Conservation (phyloP, 2,329 filamentous ascomycete genomes). For the Penicillium verrucosum region DNA sequence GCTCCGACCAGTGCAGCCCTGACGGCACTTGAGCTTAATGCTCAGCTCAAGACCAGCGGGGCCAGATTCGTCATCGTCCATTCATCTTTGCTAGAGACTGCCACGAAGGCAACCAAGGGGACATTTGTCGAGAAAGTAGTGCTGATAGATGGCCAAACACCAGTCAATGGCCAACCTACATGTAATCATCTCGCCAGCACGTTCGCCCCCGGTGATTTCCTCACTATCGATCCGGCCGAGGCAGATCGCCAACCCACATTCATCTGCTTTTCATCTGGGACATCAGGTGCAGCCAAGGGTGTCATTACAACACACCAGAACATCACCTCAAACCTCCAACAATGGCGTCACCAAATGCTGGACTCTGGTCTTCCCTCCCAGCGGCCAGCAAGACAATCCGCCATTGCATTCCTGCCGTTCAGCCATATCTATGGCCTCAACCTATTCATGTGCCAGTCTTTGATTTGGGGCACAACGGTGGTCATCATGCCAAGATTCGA, state of each 20-base stretch:
- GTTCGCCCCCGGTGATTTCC: conserved; percentile 9
- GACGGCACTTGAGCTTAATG: conserved; percentile 17
- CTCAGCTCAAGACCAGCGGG: conserved; percentile 20
- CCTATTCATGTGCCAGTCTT: conserved; percentile 17
- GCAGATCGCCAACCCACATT: conserved; percentile 14
- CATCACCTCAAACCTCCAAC: conserved; percentile 19
- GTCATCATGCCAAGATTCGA: conserved; percentile 18
- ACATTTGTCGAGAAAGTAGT: conserved; percentile 17
- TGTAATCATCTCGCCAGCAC: conserved; percentile 19
- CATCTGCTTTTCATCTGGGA: conserved; percentile 24
- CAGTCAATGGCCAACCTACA: conserved; percentile 12
- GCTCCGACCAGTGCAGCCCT: conserved; percentile 19
- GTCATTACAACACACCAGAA: conserved; percentile 23
- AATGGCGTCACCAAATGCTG: conserved; percentile 16
- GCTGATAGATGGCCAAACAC: conserved; percentile 11
- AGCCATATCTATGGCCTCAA: conserved; percentile 24
- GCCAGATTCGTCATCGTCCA: conserved; percentile 21
- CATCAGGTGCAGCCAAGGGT: conserved; percentile 22
- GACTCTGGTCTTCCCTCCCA: conserved; percentile 10
- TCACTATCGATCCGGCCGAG: conserved; percentile 6
- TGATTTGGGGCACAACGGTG: conserved; percentile 17
- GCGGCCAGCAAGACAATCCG: conserved; percentile 8
- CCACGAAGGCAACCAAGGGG: conserved; percentile 14
- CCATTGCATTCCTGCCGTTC: conserved; percentile 21
- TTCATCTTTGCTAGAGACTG: conserved; percentile 16